phyloP scores from a whole-genome alignment of 148 eudicot genomes.

The Selenicereus undatus region DNA sequence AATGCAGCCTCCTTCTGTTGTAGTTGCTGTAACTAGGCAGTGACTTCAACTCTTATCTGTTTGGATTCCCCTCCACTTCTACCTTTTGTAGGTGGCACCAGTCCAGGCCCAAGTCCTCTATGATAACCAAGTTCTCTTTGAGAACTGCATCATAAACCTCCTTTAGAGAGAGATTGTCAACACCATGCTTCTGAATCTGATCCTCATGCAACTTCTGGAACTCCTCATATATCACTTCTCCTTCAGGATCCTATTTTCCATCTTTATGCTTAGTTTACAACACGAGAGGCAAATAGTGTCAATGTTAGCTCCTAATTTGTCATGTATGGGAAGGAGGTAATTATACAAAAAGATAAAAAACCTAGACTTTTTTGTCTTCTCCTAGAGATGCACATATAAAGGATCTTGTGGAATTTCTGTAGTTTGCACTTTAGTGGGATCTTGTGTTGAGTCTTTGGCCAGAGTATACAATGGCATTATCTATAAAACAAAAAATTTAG shows the following conservation, averaged over 20 bases:
- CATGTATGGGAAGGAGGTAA: too few relatives aligned
- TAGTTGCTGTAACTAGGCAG: not conserved
- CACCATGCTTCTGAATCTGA: not conserved
- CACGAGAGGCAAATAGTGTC: too few relatives aligned
- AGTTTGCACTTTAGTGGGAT: too few relatives aligned
- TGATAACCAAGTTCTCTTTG: not conserved
- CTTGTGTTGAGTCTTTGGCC: too few relatives aligned
- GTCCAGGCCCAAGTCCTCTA: not conserved
- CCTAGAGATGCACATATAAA: too few relatives aligned
- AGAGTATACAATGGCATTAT: too few relatives aligned
- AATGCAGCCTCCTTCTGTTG: not conserved
- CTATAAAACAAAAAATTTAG: too few relatives aligned
- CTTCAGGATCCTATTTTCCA: not conserved
- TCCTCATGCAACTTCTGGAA: not conserved
- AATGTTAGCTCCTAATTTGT: too few relatives aligned
- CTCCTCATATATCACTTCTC: not conserved
- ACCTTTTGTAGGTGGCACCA: not conserved
- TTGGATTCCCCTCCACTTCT: not conserved
- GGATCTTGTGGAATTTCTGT: too few relatives aligned
- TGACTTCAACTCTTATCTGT: not conserved
- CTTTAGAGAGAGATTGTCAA: not conserved
- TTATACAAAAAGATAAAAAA: too few relatives aligned
- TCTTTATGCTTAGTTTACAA: not conserved
- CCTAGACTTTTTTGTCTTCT: too few relatives aligned
- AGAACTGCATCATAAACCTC: not conserved